phyloP scores from a whole-genome alignment of 305 asterid genomes.

The Fraxinus sp. region DNA sequence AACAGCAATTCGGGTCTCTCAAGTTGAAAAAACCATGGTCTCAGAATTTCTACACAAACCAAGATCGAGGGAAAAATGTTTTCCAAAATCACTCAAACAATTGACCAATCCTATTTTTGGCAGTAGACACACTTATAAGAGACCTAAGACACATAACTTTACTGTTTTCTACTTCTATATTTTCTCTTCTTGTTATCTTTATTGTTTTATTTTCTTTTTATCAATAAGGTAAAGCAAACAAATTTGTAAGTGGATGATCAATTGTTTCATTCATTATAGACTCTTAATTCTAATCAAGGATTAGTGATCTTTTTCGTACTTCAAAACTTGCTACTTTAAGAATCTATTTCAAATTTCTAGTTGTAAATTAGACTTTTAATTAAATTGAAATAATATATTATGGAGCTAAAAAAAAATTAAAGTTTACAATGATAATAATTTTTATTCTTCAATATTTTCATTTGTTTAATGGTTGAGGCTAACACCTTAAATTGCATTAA shows the following conservation, averaged over 20 bases:
- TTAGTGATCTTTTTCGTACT: neutral
- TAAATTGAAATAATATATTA: neutral
- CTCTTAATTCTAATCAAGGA: neutral
- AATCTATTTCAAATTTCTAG: neutral
- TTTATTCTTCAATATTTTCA: neutral
- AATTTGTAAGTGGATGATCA: neutral
- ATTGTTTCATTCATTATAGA: neutral
- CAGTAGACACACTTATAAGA: neutral
- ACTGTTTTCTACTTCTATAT: neutral
- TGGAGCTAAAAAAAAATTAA: neutral
- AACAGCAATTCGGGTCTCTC: neutral
- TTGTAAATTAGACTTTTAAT: neutral
- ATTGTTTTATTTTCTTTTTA: neutral
- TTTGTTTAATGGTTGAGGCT: neutral
- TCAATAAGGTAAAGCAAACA: neutral
- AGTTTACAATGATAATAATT: neutral
- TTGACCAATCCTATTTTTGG: neutral
- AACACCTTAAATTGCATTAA: neutral
- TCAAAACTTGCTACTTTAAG: neutral
- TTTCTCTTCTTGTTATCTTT: neutral
- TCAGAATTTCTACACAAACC: neutral
- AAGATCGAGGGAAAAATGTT: neutral
- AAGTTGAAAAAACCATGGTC: neutral
- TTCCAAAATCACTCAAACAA: neutral
- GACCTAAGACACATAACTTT: neutral